Base-by-base conservation (phyloP, 2,329 filamentous ascomycete species). In the Ceratocystis destructans region DNA sequence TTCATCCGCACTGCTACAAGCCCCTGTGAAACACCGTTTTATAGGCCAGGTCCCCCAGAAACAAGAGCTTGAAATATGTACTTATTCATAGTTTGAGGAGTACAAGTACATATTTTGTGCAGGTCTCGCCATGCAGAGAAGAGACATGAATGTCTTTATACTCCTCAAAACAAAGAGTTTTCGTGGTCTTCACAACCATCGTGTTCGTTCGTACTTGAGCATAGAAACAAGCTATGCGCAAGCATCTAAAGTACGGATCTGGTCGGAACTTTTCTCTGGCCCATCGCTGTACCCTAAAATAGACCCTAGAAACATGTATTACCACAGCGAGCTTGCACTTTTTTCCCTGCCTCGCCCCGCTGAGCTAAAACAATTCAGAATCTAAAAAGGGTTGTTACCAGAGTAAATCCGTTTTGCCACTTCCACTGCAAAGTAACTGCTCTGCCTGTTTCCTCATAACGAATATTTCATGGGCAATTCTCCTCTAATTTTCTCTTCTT, bases 311-410 rank as follows among this genome's bases (percentile, higher is more conserved):
- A 22, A 5, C 48, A 2, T 41, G 37, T 15, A 50, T 45, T 22
- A 20, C 46, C n/a, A 28, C 25, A 50, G 10, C 12, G 37, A 41
- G 37, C 37, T 63, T 50, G 15, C 45, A 22, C n/a, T 8, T 50
- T 63, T 45, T 48, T 33, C 22, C 45, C 50, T 63, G 44, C 28
- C 61, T 63, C 12, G 44, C 61, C 44, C 41, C 44, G 44, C 17
- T 15, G 20, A 33, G 55, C 55, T 59, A 59, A 59, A 59, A 63
- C 61, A 50, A 63, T 48, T 50, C 41, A 31, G 25, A 37, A 28
- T 31, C 55, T 25, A 37, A 59, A 59, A 59, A 37, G n/a, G 55
- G 55, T 20, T 59, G 25, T 33, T n/a, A 59, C 28, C 55, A 59
- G 8, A 37, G 55, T 31, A 37, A 33, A 33, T 37, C 37, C 55